Evolutionary conservation across 2,329 filamentous ascomycete genomes (phyloP), one percentile per base, ranked within the genome.

Genomic region (Rhynchosporium secalis): DNA sequence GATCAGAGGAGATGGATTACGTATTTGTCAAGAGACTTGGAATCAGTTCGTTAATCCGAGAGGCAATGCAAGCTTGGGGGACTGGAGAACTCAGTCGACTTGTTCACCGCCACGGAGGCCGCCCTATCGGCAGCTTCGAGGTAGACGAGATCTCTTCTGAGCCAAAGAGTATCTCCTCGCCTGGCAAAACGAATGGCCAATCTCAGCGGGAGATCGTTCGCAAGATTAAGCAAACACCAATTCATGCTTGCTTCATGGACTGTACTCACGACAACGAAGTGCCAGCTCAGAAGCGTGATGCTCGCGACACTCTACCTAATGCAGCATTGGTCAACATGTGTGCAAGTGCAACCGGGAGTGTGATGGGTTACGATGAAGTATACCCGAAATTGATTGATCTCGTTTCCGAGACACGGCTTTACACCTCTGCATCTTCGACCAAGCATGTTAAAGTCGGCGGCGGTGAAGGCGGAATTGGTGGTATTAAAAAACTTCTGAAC

Each of bases 211-310:
- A 72, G 71, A 84, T 90, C 20, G 82, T 96, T 68, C 89, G 88
- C 67, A 88, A 83, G 65, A 93, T 99, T 75, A 91, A 91, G 68
- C 88, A 90, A n/a, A 90, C 87, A 3, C 91, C 93, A 3, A 89
- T 98, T 0, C 93, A 96, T 68, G 95, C 94, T 0, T 80, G 99
- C 0, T 97, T 99, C 77, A 98, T 98, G 92, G 96, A 99, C 75
- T 99, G 96, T 76, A 99, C 96, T 0, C 95, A 99, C 75, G 95
- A 99, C 78, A 99, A 99, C 71, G 94, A 99, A 77, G 90, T 92
- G 2, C 95, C 95, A 0, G 91, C 94, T 0, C 94, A 99, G 76
- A 97, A 97, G 76, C 85, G 96, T 46, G 93, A 97, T 74, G 93
- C 93, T 57, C 86, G 92, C 63, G 96, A 99, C 74, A 98, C 95